These are phyloP conservation scores for Breviolum minutum DNA, from an alignment of 73 alveolate genomes.

Conservation along the genomic window DNA sequence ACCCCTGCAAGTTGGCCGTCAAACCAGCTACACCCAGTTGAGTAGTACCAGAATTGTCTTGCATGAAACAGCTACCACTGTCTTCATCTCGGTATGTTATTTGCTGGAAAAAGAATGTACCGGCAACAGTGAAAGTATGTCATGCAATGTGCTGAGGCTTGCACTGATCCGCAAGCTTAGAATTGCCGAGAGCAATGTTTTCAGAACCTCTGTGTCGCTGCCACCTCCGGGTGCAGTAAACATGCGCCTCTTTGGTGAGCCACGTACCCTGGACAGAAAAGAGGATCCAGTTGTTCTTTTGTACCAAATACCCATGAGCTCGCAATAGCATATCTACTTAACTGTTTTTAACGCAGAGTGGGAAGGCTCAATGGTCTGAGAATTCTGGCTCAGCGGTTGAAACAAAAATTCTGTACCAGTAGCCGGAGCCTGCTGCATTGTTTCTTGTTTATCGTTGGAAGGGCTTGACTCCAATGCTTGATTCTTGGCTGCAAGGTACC, in stretches of 20 bases:
- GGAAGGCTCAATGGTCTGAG: background rate
- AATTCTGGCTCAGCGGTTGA: background rate
- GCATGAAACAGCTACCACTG: background rate
- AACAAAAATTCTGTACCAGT: background rate
- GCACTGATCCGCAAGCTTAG: slow-evolving; percentile 56
- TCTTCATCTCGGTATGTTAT: background rate
- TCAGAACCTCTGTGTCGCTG: slow-evolving; percentile 77
- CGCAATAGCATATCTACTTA: background rate
- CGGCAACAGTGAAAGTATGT: background rate
- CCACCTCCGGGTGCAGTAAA: slow-evolving; percentile 71
- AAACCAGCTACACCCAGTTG: background rate
- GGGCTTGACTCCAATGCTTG: background rate
- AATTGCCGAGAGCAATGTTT: background rate
- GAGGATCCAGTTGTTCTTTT: too few relatives aligned
- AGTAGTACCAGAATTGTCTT: background rate
- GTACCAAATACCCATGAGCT: too few relatives aligned
- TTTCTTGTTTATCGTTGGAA: background rate
- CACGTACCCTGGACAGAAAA: slow-evolving; percentile 12
- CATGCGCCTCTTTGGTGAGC: slow-evolving; percentile 84
- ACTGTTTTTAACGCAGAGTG: background rate
- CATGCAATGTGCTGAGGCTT: background rate
- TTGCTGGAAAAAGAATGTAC: background rate
- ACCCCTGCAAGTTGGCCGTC: background rate
- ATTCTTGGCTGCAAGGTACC: slow-evolving; percentile 16
- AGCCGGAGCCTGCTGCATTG: background rate